Conservation (phyloP, 257 asterid species). For the Penstemon davidsonii region DNA sequence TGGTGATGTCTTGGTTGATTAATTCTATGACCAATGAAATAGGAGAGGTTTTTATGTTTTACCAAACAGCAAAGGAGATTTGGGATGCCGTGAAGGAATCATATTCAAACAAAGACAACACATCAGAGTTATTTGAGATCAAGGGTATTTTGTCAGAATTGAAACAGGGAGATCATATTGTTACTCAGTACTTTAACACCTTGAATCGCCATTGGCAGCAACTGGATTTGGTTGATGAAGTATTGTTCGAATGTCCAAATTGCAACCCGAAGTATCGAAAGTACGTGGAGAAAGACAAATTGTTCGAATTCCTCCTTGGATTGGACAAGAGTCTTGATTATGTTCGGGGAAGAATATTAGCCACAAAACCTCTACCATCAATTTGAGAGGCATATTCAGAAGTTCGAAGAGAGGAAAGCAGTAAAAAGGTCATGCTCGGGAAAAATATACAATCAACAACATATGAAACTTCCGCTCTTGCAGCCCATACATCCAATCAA, state of each 20-base stretch:
- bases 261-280: neutral
- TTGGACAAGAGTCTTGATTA: neutral
- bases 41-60: neutral
- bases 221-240: neutral
- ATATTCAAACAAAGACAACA: neutral
- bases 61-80: neutral
- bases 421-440: neutral
- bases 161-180: neutral
- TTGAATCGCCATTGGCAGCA: conserved; percentile 8
- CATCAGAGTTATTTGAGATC: neutral
- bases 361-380: neutral
- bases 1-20: conserved; percentile 12
- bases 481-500: neutral
- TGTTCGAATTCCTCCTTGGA: neutral
- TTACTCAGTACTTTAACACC: neutral
- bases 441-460: neutral
- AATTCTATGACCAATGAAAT: conserved; percentile 8
- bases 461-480: neutral
- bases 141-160: neutral
- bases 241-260: neutral
- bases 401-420: neutral
- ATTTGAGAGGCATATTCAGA: neutral
- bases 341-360: neutral
- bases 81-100: conserved; percentile 8
- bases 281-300: neutral